These are phyloP conservation scores for Excoecaria cochinchinensis DNA, from an alignment of 345 rosid species.

Conservation along the genomic window DNA sequence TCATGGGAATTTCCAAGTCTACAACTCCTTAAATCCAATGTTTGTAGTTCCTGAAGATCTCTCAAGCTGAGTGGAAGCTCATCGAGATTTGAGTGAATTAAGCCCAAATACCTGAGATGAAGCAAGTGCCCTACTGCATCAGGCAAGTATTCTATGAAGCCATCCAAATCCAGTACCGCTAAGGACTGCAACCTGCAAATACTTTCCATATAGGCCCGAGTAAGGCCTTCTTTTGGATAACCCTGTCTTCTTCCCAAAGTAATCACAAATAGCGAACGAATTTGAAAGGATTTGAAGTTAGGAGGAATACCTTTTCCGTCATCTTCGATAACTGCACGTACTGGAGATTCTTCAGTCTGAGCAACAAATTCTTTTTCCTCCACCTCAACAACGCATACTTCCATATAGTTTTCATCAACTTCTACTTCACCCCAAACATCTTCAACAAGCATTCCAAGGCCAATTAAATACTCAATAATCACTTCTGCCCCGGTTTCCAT, in stretches of 20 bases:
- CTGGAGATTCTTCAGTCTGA: background rate
- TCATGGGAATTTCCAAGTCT: background rate
- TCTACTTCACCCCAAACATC: background rate
- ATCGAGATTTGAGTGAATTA: background rate
- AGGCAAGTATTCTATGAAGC: background rate
- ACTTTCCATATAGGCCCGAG: conserved; percentile 4
- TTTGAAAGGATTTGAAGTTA: background rate
- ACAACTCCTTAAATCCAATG: background rate
- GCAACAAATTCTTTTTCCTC: background rate
- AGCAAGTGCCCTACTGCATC: background rate
- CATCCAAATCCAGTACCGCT: background rate
- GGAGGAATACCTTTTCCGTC: conserved; percentile 3
- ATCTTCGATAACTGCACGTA: background rate
- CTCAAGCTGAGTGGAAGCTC: background rate
- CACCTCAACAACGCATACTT: background rate
- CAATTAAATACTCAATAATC: no score
- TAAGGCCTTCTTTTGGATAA: background rate
- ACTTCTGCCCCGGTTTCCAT: no score
- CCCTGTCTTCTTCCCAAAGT: background rate
- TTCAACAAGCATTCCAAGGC: no score
- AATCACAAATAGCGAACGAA: background rate
- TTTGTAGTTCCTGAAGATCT: background rate
- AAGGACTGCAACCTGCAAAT: background rate
- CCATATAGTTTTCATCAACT: background rate
- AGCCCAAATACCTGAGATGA: background rate